A percentile compares a stretch with the other conserved stretches of the same genome.
Evolutionary conservation across 495 filamentous ascomycete species (phyloP).

Genomic region (Hypoxylon fragiforme): DNA sequence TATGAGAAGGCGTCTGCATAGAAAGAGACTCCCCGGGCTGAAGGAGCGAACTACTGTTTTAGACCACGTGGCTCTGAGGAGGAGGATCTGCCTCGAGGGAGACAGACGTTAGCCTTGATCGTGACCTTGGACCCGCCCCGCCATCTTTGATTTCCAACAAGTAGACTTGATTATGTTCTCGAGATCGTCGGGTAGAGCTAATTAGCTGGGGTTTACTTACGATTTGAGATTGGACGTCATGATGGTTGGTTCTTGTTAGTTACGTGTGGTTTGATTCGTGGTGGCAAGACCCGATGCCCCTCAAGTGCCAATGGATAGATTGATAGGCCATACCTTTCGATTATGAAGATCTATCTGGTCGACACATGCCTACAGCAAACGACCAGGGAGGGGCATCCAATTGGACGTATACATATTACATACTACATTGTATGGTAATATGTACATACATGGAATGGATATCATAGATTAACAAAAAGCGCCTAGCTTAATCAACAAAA

Average conservation of each 20-base stretch:
- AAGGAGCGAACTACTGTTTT: not conserved
- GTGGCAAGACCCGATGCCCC: constrained; percentile 4
- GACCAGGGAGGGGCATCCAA: not conserved
- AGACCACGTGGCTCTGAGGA: not conserved
- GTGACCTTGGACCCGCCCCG: not conserved
- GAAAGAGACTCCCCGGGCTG: not conserved
- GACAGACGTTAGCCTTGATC: too few species aligned
- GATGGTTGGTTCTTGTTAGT: constrained; percentile 14
- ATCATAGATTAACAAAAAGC: constrained; percentile 18
- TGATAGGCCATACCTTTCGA: constrained; percentile 14
- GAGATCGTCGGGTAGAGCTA: constrained; percentile 1
- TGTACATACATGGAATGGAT: constrained; percentile 12
- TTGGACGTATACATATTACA: not conserved
- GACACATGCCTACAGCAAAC: not conserved
- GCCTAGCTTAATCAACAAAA: constrained; percentile 9
- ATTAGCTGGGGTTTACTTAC: constrained; percentile 7
- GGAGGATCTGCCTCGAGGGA: not conserved
- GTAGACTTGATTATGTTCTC: not conserved
- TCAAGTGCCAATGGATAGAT: constrained; percentile 17
- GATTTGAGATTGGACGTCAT: constrained; percentile 19
- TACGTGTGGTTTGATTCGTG: constrained; percentile 13
- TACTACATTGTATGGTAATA: too few species aligned
- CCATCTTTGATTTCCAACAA: constrained; percentile 10
- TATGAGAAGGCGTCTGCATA: not conserved
- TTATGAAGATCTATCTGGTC: constrained; percentile 7